These are phyloP conservation scores for Zychaea mexicana DNA, from an alignment of 371 early-diverging fungal species.

Conservation along the genomic window DNA sequence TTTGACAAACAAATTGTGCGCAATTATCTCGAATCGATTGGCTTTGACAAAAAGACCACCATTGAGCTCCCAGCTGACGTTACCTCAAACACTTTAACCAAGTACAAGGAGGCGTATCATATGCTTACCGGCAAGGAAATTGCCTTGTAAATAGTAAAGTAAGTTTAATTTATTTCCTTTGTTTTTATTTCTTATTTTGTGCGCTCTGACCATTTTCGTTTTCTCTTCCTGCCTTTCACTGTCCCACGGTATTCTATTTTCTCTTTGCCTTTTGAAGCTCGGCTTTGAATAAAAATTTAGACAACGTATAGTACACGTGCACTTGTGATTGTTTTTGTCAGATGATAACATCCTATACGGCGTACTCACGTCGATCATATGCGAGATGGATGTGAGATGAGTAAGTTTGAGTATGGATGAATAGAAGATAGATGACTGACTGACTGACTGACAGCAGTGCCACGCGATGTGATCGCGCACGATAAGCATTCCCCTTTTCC, in stretches of 20 bases:
- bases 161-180: background rate
- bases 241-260: too few species aligned
- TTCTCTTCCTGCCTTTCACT: background rate
- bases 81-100: slow-evolving; percentile 80
- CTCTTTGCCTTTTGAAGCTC: background rate
- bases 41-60: slow-evolving; percentile 85
- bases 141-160: slow-evolving; percentile 40
- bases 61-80: slow-evolving; percentile 87
- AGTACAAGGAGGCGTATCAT: slow-evolving; percentile 88
- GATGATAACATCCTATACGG: background rate
- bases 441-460: background rate
- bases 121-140: slow-evolving; percentile 84
- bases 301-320: background rate
- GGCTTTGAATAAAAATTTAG: background rate
- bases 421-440: too few species aligned
- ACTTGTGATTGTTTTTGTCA: background rate
- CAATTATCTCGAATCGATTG: slow-evolving; percentile 88
- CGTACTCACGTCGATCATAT: background rate
- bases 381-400: background rate
- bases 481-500: background rate
- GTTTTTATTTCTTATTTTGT: background rate
- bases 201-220: background rate
- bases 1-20: slow-evolving; percentile 97
- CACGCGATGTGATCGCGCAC: background rate
- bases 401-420: too few species aligned